Base-by-base conservation (phyloP, 352 stramenopile genomes). In the Pythium biforme region DNA sequence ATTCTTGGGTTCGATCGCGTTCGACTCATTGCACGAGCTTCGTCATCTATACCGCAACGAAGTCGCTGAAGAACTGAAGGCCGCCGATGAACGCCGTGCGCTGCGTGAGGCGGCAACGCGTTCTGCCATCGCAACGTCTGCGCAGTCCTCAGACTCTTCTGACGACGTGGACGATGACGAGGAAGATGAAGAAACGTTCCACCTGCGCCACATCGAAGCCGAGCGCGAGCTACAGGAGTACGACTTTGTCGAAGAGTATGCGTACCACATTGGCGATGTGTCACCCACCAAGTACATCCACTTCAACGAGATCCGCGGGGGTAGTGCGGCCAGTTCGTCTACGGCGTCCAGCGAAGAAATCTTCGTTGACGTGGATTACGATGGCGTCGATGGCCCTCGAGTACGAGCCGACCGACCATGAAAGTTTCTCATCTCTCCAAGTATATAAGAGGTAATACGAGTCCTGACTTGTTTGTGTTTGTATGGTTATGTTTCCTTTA, bases 191-290 rank as follows among this genome's bases (percentile, higher is more conserved):
- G 58, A 57, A 46, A 73, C 56, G n/a, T 50, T 66, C 60, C 64
- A 53, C 68, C 51, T 50, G 61, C 66, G 53, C 40, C 67, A 58
- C 22, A 61, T 61, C 47, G 74, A 84, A 22, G 58, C 64, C 26
- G 68, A 70, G 46, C 69, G 49, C 2, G 60, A 83, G 60, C 73
- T 84, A 45, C 68, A 73, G 52, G 83, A 92, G 64, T 92, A 92
- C 63, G 85, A 94, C 54, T 92, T 92, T 64, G 69, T 92, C 23
- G 83, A 94, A 26, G 86, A 92, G 52, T 90, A 81, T 50, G 64
- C 70, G 45, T 73, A 63, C 51, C 72, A 78, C 25, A 69, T 66
- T 0, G 69, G 75, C 4, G 84, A 89, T 57, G 45, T 74, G 1
- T 88, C 79, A 34, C 75, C 75, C 27, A 62, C 67, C 15, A 74